phyloP scores from a whole-genome alignment of 78 protist species.

The Dictyostelium discoideum region dicty_2.7 NC_007088.5:7628501-7629000 shows the following conservation, averaged over 20 bases:
- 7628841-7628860: slow-evolving; percentile 31
- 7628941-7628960: background rate
- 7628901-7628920: slow-evolving; percentile 1
- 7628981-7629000: slow-evolving; percentile 17
- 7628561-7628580: slow-evolving; percentile 14
- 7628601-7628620: slow-evolving; percentile 85
- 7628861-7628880: slow-evolving; percentile 59
- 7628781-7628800: background rate
- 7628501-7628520: slow-evolving; percentile 89
- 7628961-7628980: slow-evolving; percentile 26
- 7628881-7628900: background rate
- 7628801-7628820: background rate
- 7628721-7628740: slow-evolving; percentile 72
- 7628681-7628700: slow-evolving; percentile 53
- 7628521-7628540: slow-evolving; percentile 64
- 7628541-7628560: slow-evolving; percentile 9
- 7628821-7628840: background rate
- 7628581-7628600: slow-evolving; percentile 38
- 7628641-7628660: slow-evolving; percentile 29
- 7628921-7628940: background rate
- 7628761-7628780: slow-evolving; percentile 39
- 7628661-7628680: slow-evolving; percentile 31
- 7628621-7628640: slow-evolving; percentile 62
- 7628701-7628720: slow-evolving; percentile 59
- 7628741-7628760: slow-evolving; percentile 36